Base-by-base conservation (phyloP, 345 rosid species). In the Abelmoschus esculentus region DNA sequence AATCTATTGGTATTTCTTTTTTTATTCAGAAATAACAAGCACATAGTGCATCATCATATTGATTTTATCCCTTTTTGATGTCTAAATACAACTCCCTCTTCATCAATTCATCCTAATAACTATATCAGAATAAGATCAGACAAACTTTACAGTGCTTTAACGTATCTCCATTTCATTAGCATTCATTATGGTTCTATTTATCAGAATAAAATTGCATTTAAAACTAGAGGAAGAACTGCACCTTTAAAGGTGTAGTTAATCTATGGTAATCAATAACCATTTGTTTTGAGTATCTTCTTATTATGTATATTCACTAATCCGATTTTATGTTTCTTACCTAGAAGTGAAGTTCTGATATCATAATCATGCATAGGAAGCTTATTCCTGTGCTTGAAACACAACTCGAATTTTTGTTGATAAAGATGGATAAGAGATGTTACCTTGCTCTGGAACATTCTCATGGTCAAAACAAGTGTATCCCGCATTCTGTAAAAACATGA, bases 361-460 rank as follows among this genome's bases (percentile, higher is more conserved):
- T 40, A 18, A 40, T 40, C 31, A 62, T 18, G 67, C 18, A 40
- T 31, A 31, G 3, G 32, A 31, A 31, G 3, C 32, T 31, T 31
- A 31, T 2, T 31, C 3, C 2, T 7, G 15, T 42, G 9, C 68
- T 6, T 42, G 68, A 9, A 12, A 42, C 17, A 64, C 0, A 64
- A 64, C 31, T 11, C 4, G 7, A 38, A 44, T 18, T 52, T 18
- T 67, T 67, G 29, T 34, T 34, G 15, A 67, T 11, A 29, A 34
- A 53, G 29, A 67, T 34, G 15, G 12, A 52, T 32, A 32, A 52
- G 29, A 17, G 29, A 32, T 11, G 29, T 18, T 82, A 90, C 96
- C 91, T 86, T 86, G 80, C 81, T 87, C 74, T 85, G 92, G 83
- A 90, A 83, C 86, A 74, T 78, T 78, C 96, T 80, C 87, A 85